Evolutionary conservation across 2,329 filamentous ascomycete genomes (phyloP).

Genomic region (Cladosporium sp.): DNA sequence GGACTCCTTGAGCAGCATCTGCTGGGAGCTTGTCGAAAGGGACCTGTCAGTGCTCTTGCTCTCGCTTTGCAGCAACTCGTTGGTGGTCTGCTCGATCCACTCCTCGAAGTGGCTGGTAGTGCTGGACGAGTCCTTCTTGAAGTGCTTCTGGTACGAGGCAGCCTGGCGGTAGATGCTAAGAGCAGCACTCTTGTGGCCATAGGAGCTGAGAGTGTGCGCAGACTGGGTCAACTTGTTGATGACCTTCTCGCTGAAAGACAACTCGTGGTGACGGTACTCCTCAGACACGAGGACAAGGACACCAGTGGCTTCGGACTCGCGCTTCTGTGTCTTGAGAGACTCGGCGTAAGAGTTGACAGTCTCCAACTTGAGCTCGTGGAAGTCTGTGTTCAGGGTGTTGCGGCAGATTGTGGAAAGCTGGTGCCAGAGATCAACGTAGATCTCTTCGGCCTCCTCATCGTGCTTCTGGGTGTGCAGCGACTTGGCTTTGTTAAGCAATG

Average conservation of each 20-base stretch:
- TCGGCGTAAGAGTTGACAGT: slow-evolving; percentile 44
- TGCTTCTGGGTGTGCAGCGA: slow-evolving; percentile 32
- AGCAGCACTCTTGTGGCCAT: slow-evolving; percentile 43
- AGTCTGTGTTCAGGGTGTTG: slow-evolving; percentile 38
- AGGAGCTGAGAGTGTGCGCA: slow-evolving; percentile 43
- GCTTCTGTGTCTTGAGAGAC: slow-evolving; percentile 45
- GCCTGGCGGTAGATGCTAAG: slow-evolving; percentile 44
- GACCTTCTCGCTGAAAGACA: slow-evolving; percentile 23
- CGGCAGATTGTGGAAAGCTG: slow-evolving; percentile 46
- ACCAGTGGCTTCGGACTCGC: slow-evolving; percentile 42
- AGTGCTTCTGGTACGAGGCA: slow-evolving; percentile 34
- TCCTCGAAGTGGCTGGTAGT: slow-evolving; percentile 41
- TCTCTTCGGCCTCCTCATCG: slow-evolving; percentile 37
- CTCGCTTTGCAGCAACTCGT: slow-evolving; percentile 40
- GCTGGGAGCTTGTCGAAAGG: slow-evolving; percentile 40
- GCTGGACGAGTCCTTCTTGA: slow-evolving; percentile 22
- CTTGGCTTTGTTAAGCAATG: slow-evolving; percentile 37
- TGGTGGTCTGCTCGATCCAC: slow-evolving; percentile 40
- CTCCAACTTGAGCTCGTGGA: slow-evolving; percentile 47
- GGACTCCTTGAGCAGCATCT: slow-evolving; percentile 42
- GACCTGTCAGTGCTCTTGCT: slow-evolving; percentile 33
- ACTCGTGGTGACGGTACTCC: slow-evolving; percentile 45
- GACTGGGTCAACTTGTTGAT: slow-evolving; percentile 34
- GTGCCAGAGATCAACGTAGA: slow-evolving; percentile 50
- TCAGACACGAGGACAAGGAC: slow-evolving; percentile 46